These are phyloP conservation scores for Angomonas deanei DNA, from an alignment of 208 protist genomes.

Conservation along the genomic window DNA sequence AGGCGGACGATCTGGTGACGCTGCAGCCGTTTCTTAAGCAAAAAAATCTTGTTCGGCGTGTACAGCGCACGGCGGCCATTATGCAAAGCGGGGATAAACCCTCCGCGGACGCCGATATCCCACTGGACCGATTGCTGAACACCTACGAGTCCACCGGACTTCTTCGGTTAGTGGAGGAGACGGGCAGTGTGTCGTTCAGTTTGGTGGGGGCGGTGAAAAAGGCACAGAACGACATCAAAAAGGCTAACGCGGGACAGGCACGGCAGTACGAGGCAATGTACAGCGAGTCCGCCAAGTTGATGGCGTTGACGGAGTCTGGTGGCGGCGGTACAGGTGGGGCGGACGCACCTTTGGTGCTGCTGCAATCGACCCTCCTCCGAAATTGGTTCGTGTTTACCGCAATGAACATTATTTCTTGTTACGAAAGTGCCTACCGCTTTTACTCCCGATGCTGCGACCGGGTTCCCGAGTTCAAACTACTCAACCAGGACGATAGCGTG, in stretches of 20 bases:
- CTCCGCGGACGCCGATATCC: constrained; percentile 21
- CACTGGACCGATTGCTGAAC: constrained; percentile 64
- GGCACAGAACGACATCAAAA: constrained; percentile 39
- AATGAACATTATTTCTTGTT: constrained; percentile 86
- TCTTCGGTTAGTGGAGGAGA: constrained; percentile 71
- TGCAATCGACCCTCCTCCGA: constrained; percentile 47
- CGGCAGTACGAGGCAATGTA: constrained; percentile 37
- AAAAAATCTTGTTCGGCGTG: constrained; percentile 36
- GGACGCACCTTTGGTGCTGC: constrained; percentile 33
- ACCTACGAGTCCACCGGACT: constrained; percentile 50
- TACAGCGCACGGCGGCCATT: constrained; percentile 46
- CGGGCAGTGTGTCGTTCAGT: constrained; percentile 71
- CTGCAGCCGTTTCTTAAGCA: constrained; percentile 58
- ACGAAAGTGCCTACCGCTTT: constrained; percentile 62
- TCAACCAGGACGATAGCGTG: constrained; percentile 44
- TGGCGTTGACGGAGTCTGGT: constrained; percentile 21
- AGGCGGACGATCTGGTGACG: constrained; percentile 49
- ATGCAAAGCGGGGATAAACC: constrained; percentile 25
- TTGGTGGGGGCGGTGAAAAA: constrained; percentile 64
- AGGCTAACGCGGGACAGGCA: constrained; percentile 38
- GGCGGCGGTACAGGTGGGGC: constrained; percentile 12
- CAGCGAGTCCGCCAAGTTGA: constrained; percentile 29
- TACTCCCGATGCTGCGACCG: constrained; percentile 50
- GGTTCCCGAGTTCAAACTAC: constrained; percentile 30
- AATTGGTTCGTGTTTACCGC: constrained; percentile 81